Percentiles rank a stretch among this genome's conserved stretches.
These are phyloP conservation scores for Cairneyella variabilis DNA, from an alignment of 495 filamentous ascomycete genomes.

Conservation along the genomic window DNA sequence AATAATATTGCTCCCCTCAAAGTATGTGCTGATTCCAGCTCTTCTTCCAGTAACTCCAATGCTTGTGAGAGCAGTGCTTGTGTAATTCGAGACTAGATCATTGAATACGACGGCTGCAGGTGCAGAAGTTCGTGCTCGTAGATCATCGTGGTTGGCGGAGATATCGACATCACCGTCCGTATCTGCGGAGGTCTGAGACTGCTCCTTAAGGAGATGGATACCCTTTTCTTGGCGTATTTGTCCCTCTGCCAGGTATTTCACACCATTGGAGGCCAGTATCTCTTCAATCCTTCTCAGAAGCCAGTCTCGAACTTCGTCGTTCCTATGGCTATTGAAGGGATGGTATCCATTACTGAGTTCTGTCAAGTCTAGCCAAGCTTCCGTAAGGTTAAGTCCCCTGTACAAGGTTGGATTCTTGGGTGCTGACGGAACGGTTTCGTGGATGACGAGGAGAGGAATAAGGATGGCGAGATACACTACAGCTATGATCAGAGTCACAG, in stretches of 20 bases:
- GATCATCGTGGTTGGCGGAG: constrained; percentile 1
- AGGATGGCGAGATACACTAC: constrained; percentile 66
- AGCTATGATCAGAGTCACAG: constrained; percentile 69
- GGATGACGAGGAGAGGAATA: constrained; percentile 66
- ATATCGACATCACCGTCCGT: background rate
- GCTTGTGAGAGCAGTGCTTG: constrained; percentile 35
- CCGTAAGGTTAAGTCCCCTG: constrained; percentile 66
- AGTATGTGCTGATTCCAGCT: constrained; percentile 61
- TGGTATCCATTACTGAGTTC: constrained; percentile 72
- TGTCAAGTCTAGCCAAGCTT: constrained; percentile 85
- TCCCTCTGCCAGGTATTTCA: constrained; percentile 17
- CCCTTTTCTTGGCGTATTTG: background rate
- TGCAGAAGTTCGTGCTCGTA: background rate
- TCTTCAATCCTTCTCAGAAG: constrained; percentile 66
- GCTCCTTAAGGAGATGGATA: background rate
- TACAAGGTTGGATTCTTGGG: constrained; percentile 52
- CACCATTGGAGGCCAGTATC: constrained; percentile 58
- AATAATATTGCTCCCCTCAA: constrained; percentile 89
- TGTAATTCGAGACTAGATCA: constrained; percentile 77
- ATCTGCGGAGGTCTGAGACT: background rate
- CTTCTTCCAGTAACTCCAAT: constrained; percentile 20
- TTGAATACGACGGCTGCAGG: constrained; percentile 54
- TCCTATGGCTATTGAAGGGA: constrained; percentile 80
- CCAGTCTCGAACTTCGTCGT: constrained; percentile 76
- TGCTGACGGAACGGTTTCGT: constrained; percentile 69